Conservation (phyloP, 768 basidiomycete species). For the Tephrocybe sp. region DNA sequence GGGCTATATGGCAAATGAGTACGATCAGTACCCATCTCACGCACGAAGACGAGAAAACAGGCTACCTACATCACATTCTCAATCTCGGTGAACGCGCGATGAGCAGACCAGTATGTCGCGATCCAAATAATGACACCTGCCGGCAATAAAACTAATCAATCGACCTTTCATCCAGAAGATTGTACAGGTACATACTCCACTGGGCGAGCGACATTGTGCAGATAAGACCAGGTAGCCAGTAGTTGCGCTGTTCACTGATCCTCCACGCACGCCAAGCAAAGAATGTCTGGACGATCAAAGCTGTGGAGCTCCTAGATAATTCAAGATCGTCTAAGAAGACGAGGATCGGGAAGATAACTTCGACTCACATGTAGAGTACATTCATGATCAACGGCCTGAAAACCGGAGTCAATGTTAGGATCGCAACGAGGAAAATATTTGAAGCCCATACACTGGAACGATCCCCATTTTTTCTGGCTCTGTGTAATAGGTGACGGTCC, state of each 20-base stretch:
- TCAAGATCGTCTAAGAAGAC: neutral
- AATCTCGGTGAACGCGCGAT: neutral
- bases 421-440: neutral
- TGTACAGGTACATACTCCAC: neutral
- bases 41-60: neutral
- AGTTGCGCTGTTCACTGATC: slow-evolving; percentile 5
- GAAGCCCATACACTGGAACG: neutral
- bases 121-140: slow-evolving; percentile 1
- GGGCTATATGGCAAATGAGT: too few species aligned
- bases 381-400: slow-evolving; percentile 1
- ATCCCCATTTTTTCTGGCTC: neutral
- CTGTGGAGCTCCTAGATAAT: neutral
- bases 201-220: neutral
- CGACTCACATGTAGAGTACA: slow-evolving; percentile 1
- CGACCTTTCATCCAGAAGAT: neutral
- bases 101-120: slow-evolving; percentile 1
- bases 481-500: slow-evolving; percentile 1
- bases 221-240: neutral
- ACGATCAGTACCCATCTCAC: neutral
- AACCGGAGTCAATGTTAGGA: neutral
- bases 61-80: slow-evolving; percentile 1
- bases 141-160: neutral
- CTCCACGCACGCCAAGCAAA: slow-evolving; percentile 7
- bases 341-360: neutral
- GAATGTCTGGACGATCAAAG: neutral